phyloP scores from a whole-genome alignment of 1,139 yeast species.

The Eremothecium cymbalariae region DNA sequence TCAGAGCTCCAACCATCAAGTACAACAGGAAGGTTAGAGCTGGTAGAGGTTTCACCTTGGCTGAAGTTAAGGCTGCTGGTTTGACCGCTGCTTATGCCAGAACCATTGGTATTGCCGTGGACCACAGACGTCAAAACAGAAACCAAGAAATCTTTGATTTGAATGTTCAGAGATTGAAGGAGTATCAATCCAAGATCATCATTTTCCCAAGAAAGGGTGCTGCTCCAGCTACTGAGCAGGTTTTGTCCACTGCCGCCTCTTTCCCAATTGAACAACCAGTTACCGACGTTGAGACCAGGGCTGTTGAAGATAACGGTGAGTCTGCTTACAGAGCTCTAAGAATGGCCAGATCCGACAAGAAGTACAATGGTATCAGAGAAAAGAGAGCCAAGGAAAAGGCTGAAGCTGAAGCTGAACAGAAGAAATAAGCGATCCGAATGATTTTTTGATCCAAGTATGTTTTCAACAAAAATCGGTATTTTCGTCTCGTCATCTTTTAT shows the following conservation, averaged over 20 bases:
- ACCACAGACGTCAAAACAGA: conserved; percentile 99
- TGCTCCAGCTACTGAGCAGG: conserved; percentile 75
- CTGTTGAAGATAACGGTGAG: conserved; percentile 73
- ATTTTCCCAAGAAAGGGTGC: conserved; percentile 87
- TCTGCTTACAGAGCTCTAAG: conserved; percentile 92
- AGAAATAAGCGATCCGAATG: conserved; percentile 52
- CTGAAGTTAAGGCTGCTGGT: conserved; percentile 98
- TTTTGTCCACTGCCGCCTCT: conserved; percentile 60
- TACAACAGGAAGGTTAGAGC: conserved; percentile 99
- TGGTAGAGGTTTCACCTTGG: conserved; percentile 98
- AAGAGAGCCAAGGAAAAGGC: conserved; percentile 96
- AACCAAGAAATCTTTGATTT: conserved; percentile 90
- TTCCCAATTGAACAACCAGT: conserved; percentile 88
- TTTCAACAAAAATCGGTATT: no score
- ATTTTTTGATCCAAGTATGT: background rate
- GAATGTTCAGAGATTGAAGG: conserved; percentile 94
- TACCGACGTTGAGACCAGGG: conserved; percentile 74
- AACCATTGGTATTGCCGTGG: conserved; percentile 97
- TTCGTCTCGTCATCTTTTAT: conserved; percentile 12
- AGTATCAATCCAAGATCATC: conserved; percentile 92
- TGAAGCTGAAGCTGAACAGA: conserved; percentile 99
- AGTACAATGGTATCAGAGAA: conserved; percentile 89
- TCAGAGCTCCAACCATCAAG: conserved; percentile 91
- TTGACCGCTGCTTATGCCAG: conserved; percentile 93
- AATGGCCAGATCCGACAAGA: conserved; percentile 90